These are phyloP conservation scores for Quercus bicolor DNA, from an alignment of 306 rosid species.

Conservation along the genomic window DNA sequence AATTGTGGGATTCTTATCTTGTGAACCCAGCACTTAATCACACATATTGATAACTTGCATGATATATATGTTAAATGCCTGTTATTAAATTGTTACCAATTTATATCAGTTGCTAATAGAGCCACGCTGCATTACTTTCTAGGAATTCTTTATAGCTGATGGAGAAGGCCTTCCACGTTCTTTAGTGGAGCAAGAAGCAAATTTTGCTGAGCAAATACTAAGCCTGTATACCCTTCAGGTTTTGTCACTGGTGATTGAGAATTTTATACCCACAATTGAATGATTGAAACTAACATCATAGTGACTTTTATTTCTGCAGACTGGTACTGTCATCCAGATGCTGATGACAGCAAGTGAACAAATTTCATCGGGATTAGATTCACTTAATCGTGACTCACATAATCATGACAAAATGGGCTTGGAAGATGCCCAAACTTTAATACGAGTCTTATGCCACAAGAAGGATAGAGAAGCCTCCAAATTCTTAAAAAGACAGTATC, in stretches of 20 bases:
- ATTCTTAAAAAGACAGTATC: constrained; percentile 45
- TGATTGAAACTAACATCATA: constrained; percentile 6
- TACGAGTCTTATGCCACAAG: constrained; percentile 55
- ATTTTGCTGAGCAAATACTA: constrained; percentile 40
- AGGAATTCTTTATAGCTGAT: constrained; percentile 58
- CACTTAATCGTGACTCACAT: constrained; percentile 15
- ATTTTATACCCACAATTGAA: not conserved
- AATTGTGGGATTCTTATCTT: not conserved
- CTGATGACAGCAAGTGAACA: constrained; percentile 52
- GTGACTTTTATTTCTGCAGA: constrained; percentile 25
- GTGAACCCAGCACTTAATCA: not conserved
- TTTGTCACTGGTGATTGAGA: constrained; percentile 13
- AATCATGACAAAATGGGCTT: constrained; percentile 19
- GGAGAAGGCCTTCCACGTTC: constrained; percentile 55
- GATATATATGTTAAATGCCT: not conserved
- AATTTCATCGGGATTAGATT: constrained; percentile 33
- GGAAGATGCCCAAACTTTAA: constrained; percentile 36
- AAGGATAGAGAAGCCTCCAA: constrained; percentile 50
- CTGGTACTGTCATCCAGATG: constrained; percentile 44
- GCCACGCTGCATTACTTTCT: not conserved
- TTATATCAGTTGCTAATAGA: not conserved
- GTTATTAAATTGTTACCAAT: not conserved
- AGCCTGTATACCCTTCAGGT: constrained; percentile 51
- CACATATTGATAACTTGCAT: not conserved
- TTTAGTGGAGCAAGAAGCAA: constrained; percentile 42